Evolutionary conservation across 2,329 filamentous ascomycete genomes (phyloP).

Genomic region (Phaeophleospora eucalypticola): DNA sequence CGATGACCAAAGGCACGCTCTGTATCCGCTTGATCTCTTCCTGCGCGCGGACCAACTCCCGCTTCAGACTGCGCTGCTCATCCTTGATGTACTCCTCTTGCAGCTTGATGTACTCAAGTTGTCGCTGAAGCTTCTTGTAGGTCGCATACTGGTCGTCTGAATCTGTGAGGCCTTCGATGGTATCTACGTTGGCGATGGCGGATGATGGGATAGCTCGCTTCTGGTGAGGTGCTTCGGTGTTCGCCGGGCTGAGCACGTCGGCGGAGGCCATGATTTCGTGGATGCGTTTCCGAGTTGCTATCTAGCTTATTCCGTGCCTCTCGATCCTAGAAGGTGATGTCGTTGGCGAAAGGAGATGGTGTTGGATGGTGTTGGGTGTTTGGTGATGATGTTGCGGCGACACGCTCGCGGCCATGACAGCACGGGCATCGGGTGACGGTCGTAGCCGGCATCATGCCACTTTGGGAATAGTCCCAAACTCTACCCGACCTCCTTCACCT

Average conservation of each 20-base stretch:
- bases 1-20: slow-evolving; percentile 94
- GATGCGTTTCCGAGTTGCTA: neutral
- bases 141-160: slow-evolving; percentile 89
- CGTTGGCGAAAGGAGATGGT: too few relatives aligned
- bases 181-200: slow-evolving; percentile 84
- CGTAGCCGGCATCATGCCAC: too few relatives aligned
- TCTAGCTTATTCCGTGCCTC: too few relatives aligned
- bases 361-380: too few relatives aligned
- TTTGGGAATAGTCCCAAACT: too few relatives aligned
- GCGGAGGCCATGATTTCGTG: slow-evolving; percentile 70
- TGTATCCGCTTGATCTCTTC: slow-evolving; percentile 99
- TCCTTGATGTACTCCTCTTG: slow-evolving; percentile 99
- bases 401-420: too few relatives aligned
- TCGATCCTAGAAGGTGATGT: too few relatives aligned
- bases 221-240: slow-evolving; percentile 70
- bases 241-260: slow-evolving; percentile 75
- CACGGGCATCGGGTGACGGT: too few relatives aligned
- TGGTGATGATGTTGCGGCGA: too few relatives aligned
- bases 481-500: too few relatives aligned
- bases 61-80: slow-evolving; percentile 96
- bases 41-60: slow-evolving; percentile 92
- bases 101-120: slow-evolving; percentile 94
- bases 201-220: slow-evolving; percentile 67
- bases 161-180: slow-evolving; percentile 79
- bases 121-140: slow-evolving; percentile 92